A percentile compares a stretch with the other conserved stretches of the same genome.
These are phyloP conservation scores for Rossbeevera mucosa DNA, from an alignment of 768 basidiomycete species.

Conservation along the genomic window DNA sequence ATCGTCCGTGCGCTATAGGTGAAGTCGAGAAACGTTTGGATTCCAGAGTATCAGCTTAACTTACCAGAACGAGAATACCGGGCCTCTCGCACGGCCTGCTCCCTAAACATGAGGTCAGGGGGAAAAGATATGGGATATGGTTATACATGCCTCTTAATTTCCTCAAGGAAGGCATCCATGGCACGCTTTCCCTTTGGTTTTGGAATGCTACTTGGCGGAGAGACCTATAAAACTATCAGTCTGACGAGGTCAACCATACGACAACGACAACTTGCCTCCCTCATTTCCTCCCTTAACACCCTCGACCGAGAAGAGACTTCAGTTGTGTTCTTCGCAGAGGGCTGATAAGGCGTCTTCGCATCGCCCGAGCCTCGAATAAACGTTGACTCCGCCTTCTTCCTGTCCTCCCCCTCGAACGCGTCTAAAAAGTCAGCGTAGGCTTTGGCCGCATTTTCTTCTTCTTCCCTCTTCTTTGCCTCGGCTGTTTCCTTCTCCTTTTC, in stretches of 20 bases:
- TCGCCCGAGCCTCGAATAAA: constrained; percentile 60
- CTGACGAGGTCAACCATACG: neutral
- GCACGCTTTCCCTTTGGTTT: constrained; percentile 92
- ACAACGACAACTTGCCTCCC: constrained; percentile 27
- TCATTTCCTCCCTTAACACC: constrained; percentile 30
- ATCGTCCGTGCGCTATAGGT: constrained; percentile 55
- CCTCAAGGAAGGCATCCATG: constrained; percentile 94
- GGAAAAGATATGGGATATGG: neutral
- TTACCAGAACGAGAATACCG: constrained; percentile 69
- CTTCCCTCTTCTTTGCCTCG: constrained; percentile 82
- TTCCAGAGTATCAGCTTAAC: constrained; percentile 5
- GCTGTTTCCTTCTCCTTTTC: constrained; percentile 93
- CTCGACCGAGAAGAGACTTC: constrained; percentile 31
- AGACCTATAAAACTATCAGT: constrained; percentile 36
- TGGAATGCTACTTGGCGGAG: constrained; percentile 51
- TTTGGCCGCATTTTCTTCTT: constrained; percentile 73
- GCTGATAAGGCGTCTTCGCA: constrained; percentile 37
- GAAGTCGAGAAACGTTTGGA: neutral
- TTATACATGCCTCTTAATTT: constrained; percentile 76
- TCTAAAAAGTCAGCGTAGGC: constrained; percentile 83
- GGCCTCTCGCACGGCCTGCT: constrained; percentile 88
- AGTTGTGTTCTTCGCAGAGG: constrained; percentile 30
- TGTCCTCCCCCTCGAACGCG: constrained; percentile 74
- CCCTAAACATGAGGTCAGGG: constrained; percentile 47
- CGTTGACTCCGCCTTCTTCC: constrained; percentile 47